Evolutionary conservation across 192 early-diverging fungal genomes (phyloP), one percentile per base, ranked within the genome.

Genomic region (Backusella parvicylindrica): DNA sequence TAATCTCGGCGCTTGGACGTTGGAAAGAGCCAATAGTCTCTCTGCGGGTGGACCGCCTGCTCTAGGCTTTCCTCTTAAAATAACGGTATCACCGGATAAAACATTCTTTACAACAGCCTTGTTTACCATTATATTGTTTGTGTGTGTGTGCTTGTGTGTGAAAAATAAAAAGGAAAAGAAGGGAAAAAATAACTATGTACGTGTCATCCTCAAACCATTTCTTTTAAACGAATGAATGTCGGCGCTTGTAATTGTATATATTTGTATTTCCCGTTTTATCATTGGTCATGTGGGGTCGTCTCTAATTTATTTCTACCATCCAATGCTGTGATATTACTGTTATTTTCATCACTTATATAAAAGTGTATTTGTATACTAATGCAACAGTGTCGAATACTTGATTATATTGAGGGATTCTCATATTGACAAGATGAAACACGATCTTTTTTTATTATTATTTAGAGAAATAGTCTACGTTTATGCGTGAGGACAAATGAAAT

Each of bases 51-150:
- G 95, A 26, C 92, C 93, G 70, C 89, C 89, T 31, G 86, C 84
- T 66, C 86, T 82, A 33, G 93, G 93, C 63, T 88, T 91, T 41
- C 95, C 95, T 47, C 93, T 90, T 28, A 99, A 87, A 65, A 97
- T 88, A 41, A 99, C 86, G 67, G 93, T 93, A 87, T 98, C 96
- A 67, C 96, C 97, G 11, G 95, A 96, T 65, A 98, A 85, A 21
- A 96, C 93, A 36, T 85, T 91, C 81, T 98, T 98, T 76, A 97
- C 93, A 6, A 90, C 81, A 70, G 93, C 96, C 80, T 85, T 88
- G 41, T 85, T 70, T 30, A 69, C 40, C 36, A 69, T 43, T 26
- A 16, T 69, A 49, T 21, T 23, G 9, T 56, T 9, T 53, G 23
- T 23, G 0, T 23, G 9, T 56, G 11, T n/a, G 18, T n/a, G n/a